phyloP scores from a whole-genome alignment of 495 filamentous ascomycete genomes.

The Apiosordaria backusii region DNA sequence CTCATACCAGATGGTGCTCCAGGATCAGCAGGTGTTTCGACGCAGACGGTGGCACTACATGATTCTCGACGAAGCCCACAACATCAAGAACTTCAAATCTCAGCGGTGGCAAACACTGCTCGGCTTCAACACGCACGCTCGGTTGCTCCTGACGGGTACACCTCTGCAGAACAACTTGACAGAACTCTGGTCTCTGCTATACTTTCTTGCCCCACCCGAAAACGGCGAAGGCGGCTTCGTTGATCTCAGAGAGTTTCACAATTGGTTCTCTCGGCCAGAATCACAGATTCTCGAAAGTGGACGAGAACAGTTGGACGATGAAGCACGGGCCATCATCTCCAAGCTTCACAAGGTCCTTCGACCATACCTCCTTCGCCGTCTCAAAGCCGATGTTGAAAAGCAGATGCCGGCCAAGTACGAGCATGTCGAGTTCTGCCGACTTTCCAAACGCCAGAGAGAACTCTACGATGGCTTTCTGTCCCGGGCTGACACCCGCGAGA shows the following conservation, averaged over 20 bases:
- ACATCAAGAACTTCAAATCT: constrained; percentile 99
- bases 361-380: constrained; percentile 83
- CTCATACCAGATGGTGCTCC: constrained; percentile 90
- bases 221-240: constrained; percentile 84
- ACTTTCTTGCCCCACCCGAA: constrained; percentile 91
- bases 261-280: constrained; percentile 88
- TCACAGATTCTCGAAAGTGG: constrained; percentile 95
- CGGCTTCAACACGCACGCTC: constrained; percentile 80
- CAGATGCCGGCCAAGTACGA: constrained; percentile 99
- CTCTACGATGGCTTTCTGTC: constrained; percentile 97
- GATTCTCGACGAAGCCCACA: constrained; percentile 97
- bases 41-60: constrained; percentile 96
- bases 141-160: constrained; percentile 89
- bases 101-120: constrained; percentile 94
- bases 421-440: constrained; percentile 88
- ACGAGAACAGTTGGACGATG: constrained; percentile 86
- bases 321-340: constrained; percentile 79
- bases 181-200: constrained; percentile 94
- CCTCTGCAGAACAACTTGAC: constrained; percentile 96
- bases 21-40: constrained; percentile 91
- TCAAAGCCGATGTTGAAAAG: constrained; percentile 98
- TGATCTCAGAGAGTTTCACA: constrained; percentile 84
- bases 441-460: constrained; percentile 92
- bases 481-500: constrained; percentile 83
- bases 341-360: constrained; percentile 92